phyloP scores from a whole-genome alignment of 2,329 filamentous ascomycete species.

The Aspergillus sp. region DNA sequence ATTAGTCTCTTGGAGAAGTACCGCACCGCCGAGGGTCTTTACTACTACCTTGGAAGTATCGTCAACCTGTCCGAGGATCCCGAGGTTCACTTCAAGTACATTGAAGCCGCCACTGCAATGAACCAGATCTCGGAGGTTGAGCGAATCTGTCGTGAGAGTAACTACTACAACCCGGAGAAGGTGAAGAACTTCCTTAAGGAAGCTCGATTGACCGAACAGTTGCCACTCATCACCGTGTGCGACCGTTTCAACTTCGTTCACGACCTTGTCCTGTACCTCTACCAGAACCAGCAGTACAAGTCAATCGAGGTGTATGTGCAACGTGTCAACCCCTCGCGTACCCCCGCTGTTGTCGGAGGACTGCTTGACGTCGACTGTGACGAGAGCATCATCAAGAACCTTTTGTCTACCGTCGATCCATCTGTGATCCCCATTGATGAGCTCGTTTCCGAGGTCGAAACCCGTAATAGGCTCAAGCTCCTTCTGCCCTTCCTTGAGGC shows the following conservation, averaged over 20 bases:
- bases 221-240: constrained; percentile 96
- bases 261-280: constrained; percentile 91
- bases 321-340: constrained; percentile 87
- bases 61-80: constrained; percentile 94
- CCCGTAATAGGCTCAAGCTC: constrained; percentile 91
- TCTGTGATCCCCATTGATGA: constrained; percentile 89
- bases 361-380: constrained; percentile 96
- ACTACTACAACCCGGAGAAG: constrained; percentile 86
- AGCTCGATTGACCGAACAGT: constrained; percentile 83
- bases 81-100: constrained; percentile 99
- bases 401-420: constrained; percentile 81
- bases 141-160: constrained; percentile 93
- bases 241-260: constrained; percentile 99
- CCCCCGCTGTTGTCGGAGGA: constrained; percentile 89
- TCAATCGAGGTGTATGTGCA: constrained; percentile 98
- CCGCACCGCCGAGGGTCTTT: constrained; percentile 92
- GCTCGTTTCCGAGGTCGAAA: constrained; percentile 91
- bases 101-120: constrained; percentile 93
- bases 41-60: constrained; percentile 97
- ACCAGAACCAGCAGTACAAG: constrained; percentile 99
- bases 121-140: constrained; percentile 94
- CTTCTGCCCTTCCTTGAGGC: constrained; percentile 94
- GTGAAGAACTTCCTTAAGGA: constrained; percentile 99
- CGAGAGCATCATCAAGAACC: constrained; percentile 90
- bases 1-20: constrained; percentile 98